Conservation (phyloP, 1,139 yeast genomes). For the Yamadazyma conglobata region DNA sequence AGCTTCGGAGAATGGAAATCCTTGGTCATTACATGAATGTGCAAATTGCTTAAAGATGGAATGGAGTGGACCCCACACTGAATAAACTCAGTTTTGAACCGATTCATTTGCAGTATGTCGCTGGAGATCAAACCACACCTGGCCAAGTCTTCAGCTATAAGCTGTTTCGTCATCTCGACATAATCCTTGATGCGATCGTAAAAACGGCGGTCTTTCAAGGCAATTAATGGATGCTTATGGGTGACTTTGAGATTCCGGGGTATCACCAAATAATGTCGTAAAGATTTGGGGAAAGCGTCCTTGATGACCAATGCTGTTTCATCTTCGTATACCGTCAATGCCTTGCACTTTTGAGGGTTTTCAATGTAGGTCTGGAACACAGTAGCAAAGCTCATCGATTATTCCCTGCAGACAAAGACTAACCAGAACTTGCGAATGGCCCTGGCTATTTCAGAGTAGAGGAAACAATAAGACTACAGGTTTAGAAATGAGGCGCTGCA, state of each 20-base stretch:
- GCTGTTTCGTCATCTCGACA: conserved; percentile 39
- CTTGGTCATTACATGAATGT: conserved; percentile 66
- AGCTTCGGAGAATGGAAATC: conserved; percentile 55
- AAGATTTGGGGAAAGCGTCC: conserved; percentile 65
- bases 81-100: conserved; percentile 37
- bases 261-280: conserved; percentile 57
- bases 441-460: too few relatives aligned
- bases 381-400: conserved; percentile 30
- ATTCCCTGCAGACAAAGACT: too few relatives aligned
- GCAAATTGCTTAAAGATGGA: conserved; percentile 69
- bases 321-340: conserved; percentile 40
- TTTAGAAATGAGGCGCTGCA: too few relatives aligned
- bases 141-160: conserved; percentile 36
- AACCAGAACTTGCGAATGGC: too few relatives aligned
- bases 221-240: conserved; percentile 50
- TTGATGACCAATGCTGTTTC: conserved; percentile 52
- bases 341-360: conserved; percentile 22
- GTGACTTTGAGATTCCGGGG: conserved; percentile 48
- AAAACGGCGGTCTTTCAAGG: conserved; percentile 35
- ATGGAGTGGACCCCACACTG: conserved; percentile 65
- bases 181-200: conserved; percentile 32
- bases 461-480: too few relatives aligned
- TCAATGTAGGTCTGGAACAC: conserved; percentile 35
- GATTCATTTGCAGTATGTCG: conserved; percentile 10
- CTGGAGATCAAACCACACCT: conserved; percentile 18